Evolutionary conservation across 1,139 yeast species (phyloP).

Genomic region (Protomyces gravidus): DNA sequence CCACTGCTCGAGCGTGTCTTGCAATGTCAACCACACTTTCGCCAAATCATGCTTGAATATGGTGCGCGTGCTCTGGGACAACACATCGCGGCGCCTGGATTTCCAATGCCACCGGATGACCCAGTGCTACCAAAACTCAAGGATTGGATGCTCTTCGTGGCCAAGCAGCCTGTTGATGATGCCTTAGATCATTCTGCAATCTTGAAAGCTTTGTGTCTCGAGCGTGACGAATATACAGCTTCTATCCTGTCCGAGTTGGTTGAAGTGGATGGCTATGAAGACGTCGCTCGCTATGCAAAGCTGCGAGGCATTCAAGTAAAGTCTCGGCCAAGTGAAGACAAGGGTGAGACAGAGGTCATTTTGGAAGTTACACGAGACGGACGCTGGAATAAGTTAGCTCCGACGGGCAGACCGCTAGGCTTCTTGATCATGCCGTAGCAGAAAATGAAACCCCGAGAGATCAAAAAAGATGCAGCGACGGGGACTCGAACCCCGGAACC

Average conservation of each 20-base stretch:
- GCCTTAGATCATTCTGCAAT: background rate
- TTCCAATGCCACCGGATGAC: background rate
- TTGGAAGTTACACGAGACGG: background rate
- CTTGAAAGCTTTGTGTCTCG: conserved; percentile 4
- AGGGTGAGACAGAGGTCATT: background rate
- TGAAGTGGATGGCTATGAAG: background rate
- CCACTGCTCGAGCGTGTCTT: conserved; percentile 15
- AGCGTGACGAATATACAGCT: conserved; percentile 4
- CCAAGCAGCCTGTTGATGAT: background rate
- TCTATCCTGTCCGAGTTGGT: background rate
- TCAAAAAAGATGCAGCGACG: background rate
- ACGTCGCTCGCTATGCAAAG: background rate
- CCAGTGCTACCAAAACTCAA: background rate
- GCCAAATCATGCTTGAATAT: background rate
- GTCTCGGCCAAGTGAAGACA: background rate
- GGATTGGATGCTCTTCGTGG: conserved; percentile 2
- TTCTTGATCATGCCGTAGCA: background rate
- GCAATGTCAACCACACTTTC: background rate
- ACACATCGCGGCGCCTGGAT: background rate
- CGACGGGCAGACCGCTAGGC: background rate
- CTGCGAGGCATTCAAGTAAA: background rate
- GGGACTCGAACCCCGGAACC: conserved; percentile 5
- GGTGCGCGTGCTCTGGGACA: conserved; percentile 10
- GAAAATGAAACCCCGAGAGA: background rate
- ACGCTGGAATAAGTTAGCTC: background rate